These are phyloP conservation scores for Liriodendron chinense DNA, from an alignment of 164 flowering plant genomes.

Conservation along the genomic window DNA sequence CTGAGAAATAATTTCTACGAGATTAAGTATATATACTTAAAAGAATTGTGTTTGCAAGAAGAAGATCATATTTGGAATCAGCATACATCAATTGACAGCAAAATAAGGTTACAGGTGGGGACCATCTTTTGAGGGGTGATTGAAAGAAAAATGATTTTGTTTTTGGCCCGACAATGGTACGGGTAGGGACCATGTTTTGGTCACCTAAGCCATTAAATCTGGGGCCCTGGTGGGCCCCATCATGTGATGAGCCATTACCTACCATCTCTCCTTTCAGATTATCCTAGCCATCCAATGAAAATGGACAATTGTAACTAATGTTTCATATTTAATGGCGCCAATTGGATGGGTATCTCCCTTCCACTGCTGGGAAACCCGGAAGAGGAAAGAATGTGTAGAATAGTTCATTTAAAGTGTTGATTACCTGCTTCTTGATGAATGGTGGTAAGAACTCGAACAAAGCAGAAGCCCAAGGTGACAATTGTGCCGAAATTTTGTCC, in stretches of 20 bases:
- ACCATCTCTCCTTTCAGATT: not conserved
- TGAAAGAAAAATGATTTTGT: not conserved
- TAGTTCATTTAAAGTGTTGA: not conserved
- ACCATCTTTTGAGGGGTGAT: not conserved
- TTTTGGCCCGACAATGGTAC: not conserved
- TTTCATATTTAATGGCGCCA: too few species aligned
- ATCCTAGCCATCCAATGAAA: not conserved
- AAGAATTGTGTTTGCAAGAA: too few species aligned
- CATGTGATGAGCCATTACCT: not conserved
- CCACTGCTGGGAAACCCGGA: not conserved
- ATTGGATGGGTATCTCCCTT: too few species aligned
- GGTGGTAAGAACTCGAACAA: slow-evolving; percentile 23
- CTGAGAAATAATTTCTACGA: not conserved
- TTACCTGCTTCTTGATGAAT: slow-evolving; percentile 21
- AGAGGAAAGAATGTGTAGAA: not conserved
- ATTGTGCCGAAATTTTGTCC: slow-evolving; percentile 16
- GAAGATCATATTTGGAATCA: too few species aligned
- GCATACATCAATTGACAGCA: too few species aligned
- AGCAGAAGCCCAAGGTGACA: slow-evolving; percentile 25
- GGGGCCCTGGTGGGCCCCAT: not conserved
- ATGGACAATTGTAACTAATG: not conserved
- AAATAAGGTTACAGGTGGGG: too few species aligned
- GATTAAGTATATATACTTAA: too few species aligned
- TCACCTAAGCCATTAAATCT: not conserved
- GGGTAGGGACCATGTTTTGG: not conserved